Base-by-base conservation (phyloP, 495 filamentous ascomycete species). In the Xylaria flabelliformis region DNA sequence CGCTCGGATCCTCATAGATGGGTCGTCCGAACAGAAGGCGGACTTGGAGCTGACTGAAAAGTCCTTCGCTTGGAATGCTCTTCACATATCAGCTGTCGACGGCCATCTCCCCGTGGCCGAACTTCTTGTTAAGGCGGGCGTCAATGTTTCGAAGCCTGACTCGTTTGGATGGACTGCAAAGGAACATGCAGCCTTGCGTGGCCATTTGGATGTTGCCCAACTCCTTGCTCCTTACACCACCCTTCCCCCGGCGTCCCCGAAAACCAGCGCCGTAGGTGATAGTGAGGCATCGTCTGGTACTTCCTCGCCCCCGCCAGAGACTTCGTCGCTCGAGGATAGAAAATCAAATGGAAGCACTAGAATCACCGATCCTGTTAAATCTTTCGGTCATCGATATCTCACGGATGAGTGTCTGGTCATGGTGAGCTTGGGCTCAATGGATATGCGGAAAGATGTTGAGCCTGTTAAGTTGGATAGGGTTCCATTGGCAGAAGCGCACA, bases 301-400 rank as follows among this genome's bases (percentile, higher is more conserved):
- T 1, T 82, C 83, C 8, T 77, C 83, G 6, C 78, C 87, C 17
- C 79, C 86, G 2, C 81, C 86, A 5, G 87, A 87, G 36, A 81
- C 88, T 9, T 83, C 84, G 1, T 88, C 86, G 0, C 79, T 88
- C 56, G 85, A 82, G 46, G 85, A 86, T 41, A 78, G 84, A 62
- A 82, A 82, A 13, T 85, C 86, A 1, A 81, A 82, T n/a, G 79
- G 77, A 10, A 80, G 73, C 51, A 71, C 73, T 51, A 83, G 88
- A 59, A 78, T 82, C 15, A 78, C 89, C 32, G 93, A 97, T 61
- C 91, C 94, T 56, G 88, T 98, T 72, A 98, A 98, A 80, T 92
- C 94, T 26, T 99, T 97, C 83, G 96, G 96, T 69, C 96, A 98
- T 83, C 88, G 95, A 62, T 99, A 98, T 82, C 91, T 99, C 66